Percentiles rank a stretch among this genome's conserved stretches.
Conservation (phyloP, 2,329 filamentous ascomycete genomes). For the Epichloe scottii region DNA sequence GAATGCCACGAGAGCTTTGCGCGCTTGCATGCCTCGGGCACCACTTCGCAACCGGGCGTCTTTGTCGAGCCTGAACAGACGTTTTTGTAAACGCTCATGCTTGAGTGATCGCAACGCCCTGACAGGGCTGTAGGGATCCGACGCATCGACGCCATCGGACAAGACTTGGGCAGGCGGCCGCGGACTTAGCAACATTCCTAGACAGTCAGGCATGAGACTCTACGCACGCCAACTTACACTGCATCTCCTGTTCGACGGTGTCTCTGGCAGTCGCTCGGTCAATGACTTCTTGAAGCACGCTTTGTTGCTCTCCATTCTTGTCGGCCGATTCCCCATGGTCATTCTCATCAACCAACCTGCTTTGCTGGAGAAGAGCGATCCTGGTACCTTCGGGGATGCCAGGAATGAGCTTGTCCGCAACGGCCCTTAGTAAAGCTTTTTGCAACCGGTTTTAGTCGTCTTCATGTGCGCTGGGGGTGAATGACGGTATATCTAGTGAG, state of each 20-base stretch:
- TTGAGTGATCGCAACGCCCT: constrained; percentile 48
- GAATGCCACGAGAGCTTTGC: constrained; percentile 58
- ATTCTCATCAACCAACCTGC: constrained; percentile 22
- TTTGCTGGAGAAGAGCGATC: constrained; percentile 60
- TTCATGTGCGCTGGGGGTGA: background rate
- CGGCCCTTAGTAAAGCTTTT: constrained; percentile 56
- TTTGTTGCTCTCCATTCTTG: constrained; percentile 8
- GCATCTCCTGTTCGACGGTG: constrained; percentile 47
- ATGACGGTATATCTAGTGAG: too few relatives aligned
- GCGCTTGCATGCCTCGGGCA: constrained; percentile 57
- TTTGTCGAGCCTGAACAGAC: constrained; percentile 58
- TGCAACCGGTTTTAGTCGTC: background rate
- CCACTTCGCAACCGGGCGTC: constrained; percentile 65
- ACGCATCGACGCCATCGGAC: constrained; percentile 43
- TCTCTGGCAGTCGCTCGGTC: constrained; percentile 45
- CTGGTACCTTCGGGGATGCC: constrained; percentile 56
- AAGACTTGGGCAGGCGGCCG: constrained; percentile 30
- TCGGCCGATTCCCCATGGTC: constrained; percentile 14
- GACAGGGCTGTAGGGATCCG: constrained; percentile 45
- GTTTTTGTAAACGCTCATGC: constrained; percentile 48
- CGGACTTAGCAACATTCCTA: background rate
- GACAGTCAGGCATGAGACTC: too few relatives aligned
- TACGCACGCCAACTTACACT: constrained; percentile 26
- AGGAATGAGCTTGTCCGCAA: constrained; percentile 67
- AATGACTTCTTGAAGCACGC: constrained; percentile 57